Base-by-base conservation (phyloP, 768 basidiomycete species). In the Hirschioporus abietinus region DNA sequence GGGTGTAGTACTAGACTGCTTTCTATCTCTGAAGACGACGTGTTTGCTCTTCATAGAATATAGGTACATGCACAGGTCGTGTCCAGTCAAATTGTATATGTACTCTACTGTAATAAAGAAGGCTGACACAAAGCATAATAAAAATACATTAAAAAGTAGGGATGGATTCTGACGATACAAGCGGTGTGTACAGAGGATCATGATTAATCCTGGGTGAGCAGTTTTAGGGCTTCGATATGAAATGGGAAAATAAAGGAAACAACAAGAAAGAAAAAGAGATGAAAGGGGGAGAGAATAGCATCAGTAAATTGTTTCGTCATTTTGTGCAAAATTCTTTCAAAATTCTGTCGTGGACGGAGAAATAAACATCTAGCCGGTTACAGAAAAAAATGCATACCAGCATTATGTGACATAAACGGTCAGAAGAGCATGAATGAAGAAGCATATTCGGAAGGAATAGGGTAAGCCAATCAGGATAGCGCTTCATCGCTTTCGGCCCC, bases 101-200 rank as follows among this genome's bases (percentile, higher is more conserved):
- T 52, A 52, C 42, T 52, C 42, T 52, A 52, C 12, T 5, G 42
- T 52, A 52, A 52, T 15, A 52, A 52, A 52, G 12, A 52, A 20
- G 35, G 20, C 12, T 52, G 20, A 52, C 42, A 52, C 4, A 5
- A 52, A 52, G 42, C 42, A 10, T 15, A 52, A 52, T 52, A 52
- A 52, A 52, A 52, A 52, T 52, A 52, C 42, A 52, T 52, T 52
- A 52, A 52, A 52, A 52, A 52, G 42, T 52, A 52, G 42, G 42
- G 42, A 52, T 52, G 42, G 42, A 52, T 52, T 52, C 42, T 52
- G 42, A 52, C 42, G 42, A 52, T 52, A 52, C 42, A 52, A 10
- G 42, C 12, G 42, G 42, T 52, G 35, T 36, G 42, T 52, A 52
- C 12, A 52, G 20, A 52, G 42, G 42, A 52, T 52, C 12, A 20